These are phyloP conservation scores for Eutrema yunnanense DNA, from an alignment of 345 rosid genomes.

Conservation along the genomic window DNA sequence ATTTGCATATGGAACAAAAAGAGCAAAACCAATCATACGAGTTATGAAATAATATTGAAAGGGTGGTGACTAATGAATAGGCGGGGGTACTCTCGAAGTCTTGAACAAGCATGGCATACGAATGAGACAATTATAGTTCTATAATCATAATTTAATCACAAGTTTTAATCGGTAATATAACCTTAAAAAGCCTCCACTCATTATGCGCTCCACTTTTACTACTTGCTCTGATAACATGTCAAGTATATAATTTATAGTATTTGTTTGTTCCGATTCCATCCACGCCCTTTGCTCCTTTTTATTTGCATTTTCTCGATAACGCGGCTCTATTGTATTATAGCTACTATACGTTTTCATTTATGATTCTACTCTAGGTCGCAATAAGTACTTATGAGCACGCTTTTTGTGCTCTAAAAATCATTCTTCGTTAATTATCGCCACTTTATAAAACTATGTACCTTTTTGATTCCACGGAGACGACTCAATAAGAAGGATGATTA, in stretches of 20 bases:
- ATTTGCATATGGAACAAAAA: not conserved
- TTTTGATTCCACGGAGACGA: slow-evolving; percentile 6
- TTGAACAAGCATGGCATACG: slow-evolving; percentile 16
- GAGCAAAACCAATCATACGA: not conserved
- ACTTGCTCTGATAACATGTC: slow-evolving; percentile 2
- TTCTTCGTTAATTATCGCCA: not conserved
- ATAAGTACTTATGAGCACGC: slow-evolving; percentile 23
- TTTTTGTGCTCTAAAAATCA: not conserved
- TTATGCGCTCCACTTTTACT: slow-evolving; percentile 14
- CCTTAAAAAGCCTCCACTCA: slow-evolving; percentile 13
- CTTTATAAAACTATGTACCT: not conserved
- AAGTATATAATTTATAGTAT: not conserved
- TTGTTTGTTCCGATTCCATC: slow-evolving; percentile 14
- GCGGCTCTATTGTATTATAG: not conserved
- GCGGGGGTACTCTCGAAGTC: slow-evolving; percentile 6
- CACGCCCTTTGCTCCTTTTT: slow-evolving; percentile 16
- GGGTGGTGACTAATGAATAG: not conserved
- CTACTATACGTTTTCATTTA: not conserved
- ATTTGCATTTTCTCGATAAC: slow-evolving; percentile 5
- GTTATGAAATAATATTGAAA: not conserved
- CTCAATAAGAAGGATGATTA: not conserved
- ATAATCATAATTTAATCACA: slow-evolving; percentile 23
- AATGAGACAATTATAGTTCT: slow-evolving; percentile 12
- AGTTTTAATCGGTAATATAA: slow-evolving; percentile 11
- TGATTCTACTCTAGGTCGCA: not conserved